phyloP scores from a whole-genome alignment of 805 yeast genomes.

The Nakazawaea populi region DNA sequence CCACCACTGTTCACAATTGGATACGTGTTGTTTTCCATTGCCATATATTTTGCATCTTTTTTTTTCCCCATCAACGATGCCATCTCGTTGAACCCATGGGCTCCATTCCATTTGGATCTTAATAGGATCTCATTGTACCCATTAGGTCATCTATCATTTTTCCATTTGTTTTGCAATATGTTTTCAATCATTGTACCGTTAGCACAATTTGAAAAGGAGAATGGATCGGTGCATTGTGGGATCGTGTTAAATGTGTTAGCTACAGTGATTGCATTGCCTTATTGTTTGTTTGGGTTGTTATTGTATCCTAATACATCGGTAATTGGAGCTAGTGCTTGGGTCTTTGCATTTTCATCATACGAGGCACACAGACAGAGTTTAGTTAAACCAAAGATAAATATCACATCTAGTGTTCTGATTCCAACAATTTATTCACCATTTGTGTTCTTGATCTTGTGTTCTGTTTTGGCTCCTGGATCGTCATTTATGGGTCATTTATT shows the following conservation, averaged over 20 bases:
- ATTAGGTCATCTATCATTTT: conserved; percentile 53
- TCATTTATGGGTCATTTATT: conserved; percentile 72
- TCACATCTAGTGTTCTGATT: conserved; percentile 34
- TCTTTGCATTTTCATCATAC: conserved; percentile 60
- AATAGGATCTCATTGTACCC: conserved; percentile 66
- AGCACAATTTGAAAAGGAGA: conserved; percentile 57
- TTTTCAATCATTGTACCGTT: conserved; percentile 54
- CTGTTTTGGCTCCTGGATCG: conserved; percentile 55
- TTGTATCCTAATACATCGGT: conserved; percentile 50
- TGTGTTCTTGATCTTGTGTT: conserved; percentile 38
- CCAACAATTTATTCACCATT: conserved; percentile 63
- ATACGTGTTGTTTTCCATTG: conserved; percentile 44
- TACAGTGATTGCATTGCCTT: conserved; percentile 60
- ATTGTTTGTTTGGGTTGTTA: conserved; percentile 42
- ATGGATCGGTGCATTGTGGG: conserved; percentile 87
- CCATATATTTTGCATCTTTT: conserved; percentile 34
- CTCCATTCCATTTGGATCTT: conserved; percentile 43
- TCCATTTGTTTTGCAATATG: conserved; percentile 59
- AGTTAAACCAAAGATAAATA: conserved; percentile 16
- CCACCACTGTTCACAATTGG: conserved; percentile 66
- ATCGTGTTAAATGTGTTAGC: conserved; percentile 70
- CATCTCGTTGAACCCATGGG: conserved; percentile 50
- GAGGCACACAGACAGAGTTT: conserved; percentile 44
- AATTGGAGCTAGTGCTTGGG: conserved; percentile 71
- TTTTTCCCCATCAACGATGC: conserved; percentile 23